Conservation (phyloP, 1,139 yeast species). For the Geotrichum restrictum region DNA sequence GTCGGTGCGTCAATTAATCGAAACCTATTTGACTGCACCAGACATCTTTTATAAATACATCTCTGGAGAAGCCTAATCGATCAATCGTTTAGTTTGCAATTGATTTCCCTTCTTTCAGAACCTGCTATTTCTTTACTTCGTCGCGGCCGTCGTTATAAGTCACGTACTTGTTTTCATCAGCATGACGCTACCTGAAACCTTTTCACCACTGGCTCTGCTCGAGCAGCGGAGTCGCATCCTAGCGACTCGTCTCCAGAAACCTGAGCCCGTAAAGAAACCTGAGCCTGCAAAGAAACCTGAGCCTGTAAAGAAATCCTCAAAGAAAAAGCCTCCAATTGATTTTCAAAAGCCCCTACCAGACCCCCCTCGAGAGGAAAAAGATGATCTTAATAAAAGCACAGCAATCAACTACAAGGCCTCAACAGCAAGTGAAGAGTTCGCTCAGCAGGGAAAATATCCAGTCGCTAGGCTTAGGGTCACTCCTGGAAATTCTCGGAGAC, state of each 20-base stretch:
- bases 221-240: slow-evolving; percentile 32
- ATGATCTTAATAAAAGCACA: background rate
- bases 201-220: slow-evolving; percentile 34
- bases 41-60: no score
- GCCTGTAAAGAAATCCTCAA: no score
- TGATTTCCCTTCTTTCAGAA: background rate
- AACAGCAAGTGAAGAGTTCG: no score
- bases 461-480: background rate
- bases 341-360: background rate
- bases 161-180: background rate
- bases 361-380: no score
- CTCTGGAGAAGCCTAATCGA: no score
- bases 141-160: no score
- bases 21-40: no score
- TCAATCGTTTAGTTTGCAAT: no score
- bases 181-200: slow-evolving; percentile 11
- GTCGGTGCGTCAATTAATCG: no score
- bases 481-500: background rate
- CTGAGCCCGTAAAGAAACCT: background rate
- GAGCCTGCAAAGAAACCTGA: background rate
- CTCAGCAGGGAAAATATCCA: background rate
- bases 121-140: background rate
- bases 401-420: background rate
- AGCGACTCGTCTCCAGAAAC: slow-evolving; percentile 26
- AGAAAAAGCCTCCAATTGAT: no score